A percentile compares a stretch with the other conserved stretches of the same genome.
These are phyloP conservation scores for Usnea hakonensis DNA, from an alignment of 495 filamentous ascomycete species.

Conservation along the genomic window DNA sequence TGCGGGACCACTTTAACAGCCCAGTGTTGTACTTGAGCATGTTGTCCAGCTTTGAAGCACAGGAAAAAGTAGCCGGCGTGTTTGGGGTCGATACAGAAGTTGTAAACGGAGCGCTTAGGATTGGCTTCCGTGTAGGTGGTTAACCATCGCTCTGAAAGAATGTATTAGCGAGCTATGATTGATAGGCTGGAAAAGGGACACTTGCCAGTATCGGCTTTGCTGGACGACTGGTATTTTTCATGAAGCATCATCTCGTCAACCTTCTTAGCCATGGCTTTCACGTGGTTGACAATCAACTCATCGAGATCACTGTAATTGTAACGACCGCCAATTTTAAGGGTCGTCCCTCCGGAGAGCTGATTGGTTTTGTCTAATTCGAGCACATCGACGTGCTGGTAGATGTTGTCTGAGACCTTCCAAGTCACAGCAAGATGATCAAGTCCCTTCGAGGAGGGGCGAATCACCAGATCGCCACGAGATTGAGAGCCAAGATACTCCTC, in stretches of 20 bases:
- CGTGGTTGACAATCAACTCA: constrained; percentile 92
- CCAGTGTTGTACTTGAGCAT: constrained; percentile 67
- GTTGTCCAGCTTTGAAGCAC: constrained; percentile 85
- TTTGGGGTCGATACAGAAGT: constrained; percentile 87
- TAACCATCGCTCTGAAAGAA: constrained; percentile 75
- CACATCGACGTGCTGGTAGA: constrained; percentile 96
- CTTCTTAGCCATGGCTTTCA: constrained; percentile 96
- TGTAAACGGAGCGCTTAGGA: constrained; percentile 85
- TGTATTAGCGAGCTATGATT: background rate
- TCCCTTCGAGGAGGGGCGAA: constrained; percentile 88
- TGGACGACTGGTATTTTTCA: constrained; percentile 81
- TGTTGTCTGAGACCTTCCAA: constrained; percentile 93
- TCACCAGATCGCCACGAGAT: constrained; percentile 80
- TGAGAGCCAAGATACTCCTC: constrained; percentile 87
- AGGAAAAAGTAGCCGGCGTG: constrained; percentile 91
- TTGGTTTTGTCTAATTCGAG: constrained; percentile 94
- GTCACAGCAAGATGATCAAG: constrained; percentile 92
- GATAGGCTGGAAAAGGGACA: background rate
- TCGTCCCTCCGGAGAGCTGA: constrained; percentile 83
- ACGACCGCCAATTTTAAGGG: constrained; percentile 73
- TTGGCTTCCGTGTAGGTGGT: constrained; percentile 93
- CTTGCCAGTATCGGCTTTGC: constrained; percentile 77
- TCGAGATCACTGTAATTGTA: constrained; percentile 93
- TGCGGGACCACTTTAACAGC: constrained; percentile 84
- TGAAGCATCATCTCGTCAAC: constrained; percentile 91